Base-by-base conservation (phyloP, 768 basidiomycete genomes). In the Lepiota brunneoincarnata region DNA sequence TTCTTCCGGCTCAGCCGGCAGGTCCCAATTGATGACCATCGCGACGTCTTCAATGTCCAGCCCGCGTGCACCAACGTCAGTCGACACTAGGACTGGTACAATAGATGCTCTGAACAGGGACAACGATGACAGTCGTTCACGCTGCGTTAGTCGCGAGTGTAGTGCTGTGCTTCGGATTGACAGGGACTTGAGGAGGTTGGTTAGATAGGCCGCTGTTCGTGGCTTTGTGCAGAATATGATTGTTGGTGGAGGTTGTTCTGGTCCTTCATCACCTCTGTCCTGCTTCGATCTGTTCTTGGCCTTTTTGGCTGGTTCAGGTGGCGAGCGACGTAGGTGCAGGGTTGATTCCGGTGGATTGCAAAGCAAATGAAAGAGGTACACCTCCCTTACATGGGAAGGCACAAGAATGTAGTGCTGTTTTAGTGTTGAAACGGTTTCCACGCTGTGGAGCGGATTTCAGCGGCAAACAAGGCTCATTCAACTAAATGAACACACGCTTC, bases 11-110 rank as follows among this genome's bases (percentile, higher is more conserved):
- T 87, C 86, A 11, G 79, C 76, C 12, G 97, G 97, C 58, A 98
- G 74, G 68, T 99, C 96, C 94, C 95, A 99, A 59, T 99, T 98
- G 54, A 99, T 78, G 17, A 99, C 93, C 75, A 98, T 84, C 10
- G 91, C 93, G 10, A 99, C 95, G 60, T 95, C 92, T 57, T 93
- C 93, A 52, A 98, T 96, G 71, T 98, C 97, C 55, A 99, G 72
- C 26, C 97, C 97, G 63, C 97, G 86, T 17, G 91, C 89, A 14
- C 93, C 97, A 28, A 99, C 96, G 66, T 98, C 96, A 6, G 96
- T 98, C 26, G 90, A 92, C 42, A 99, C 81, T 44, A 99, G 76
- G 40, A 99, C 91, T 0, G 95, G 94, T 36, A 98, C 85, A 45
- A 93, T 82, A 15, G 80, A 85, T 0, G 91, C 84, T 49, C 92